Base-by-base conservation (phyloP, 139 green algal genomes). In the Tetratostichococcus sp. region DNA sequence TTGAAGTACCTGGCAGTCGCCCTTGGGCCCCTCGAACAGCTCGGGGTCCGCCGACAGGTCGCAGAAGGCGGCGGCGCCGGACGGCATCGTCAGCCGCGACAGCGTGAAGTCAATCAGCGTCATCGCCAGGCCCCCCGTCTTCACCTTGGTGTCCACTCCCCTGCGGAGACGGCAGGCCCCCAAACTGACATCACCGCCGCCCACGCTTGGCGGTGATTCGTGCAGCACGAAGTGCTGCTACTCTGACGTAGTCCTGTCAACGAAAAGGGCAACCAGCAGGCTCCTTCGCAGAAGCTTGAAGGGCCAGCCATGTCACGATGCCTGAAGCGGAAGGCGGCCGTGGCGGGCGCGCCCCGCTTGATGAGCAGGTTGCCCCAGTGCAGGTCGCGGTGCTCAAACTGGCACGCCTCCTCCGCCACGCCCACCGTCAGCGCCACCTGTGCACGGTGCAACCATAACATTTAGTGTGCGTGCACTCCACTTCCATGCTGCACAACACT, bases 301-400 rank as follows among this genome's bases (percentile, higher is more conserved):
- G n/a, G n/a, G n/a, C n/a, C n/a, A n/a, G n/a, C n/a, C n/a, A n/a
- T n/a, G n/a, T n/a, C n/a, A n/a, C n/a, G n/a, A n/a, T n/a, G n/a
- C 76, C 76, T 77, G 39, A 90, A 69, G 21, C 69, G 72, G 68
- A 31, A 83, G 16, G 30, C 5, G 4, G 35, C 28, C 2, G 59
- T 8, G 32, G 11, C 42, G 65, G 32, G 71, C 43, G 65, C n/a
- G 16, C n/a, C 50, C 4, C 76, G 72, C 32, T 31, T 43, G 11
- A 92, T 76, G 11, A 95, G 76, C 31, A 94, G 68, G 84, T 94
- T 96, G 71, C 91, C 90, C 91, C 94, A 98, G 85, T 98, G 95
- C 76, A 99, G 83, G 79, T 99, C 96, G 0, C 96, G 82, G 88
- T 99, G 96, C 86, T 99, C 96, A 86, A 99, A 98, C n/a, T 88